Evolutionary conservation across 306 rosid species (phyloP), one percentile per base, ranked within the genome.

Genomic region (Ochetophila trinervis): DNA sequence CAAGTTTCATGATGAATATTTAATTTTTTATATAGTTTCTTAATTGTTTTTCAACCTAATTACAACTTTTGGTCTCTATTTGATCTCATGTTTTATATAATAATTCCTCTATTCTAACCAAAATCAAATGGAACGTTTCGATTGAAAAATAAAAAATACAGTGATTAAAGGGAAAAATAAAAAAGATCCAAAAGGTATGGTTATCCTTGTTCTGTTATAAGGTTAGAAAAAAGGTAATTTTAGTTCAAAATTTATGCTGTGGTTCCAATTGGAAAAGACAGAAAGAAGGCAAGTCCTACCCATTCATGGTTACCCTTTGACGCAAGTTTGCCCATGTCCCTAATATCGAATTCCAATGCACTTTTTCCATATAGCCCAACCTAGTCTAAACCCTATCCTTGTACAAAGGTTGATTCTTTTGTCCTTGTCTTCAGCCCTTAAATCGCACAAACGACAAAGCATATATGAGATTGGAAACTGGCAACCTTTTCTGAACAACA

Each of bases 391-490:
- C n/a, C 55, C 30, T 34, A 60, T 16, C 20, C 2, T 7, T 13
- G 70, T 54, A 60, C 47, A 23, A 34, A 47, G 24, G 16, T n/a
- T 1, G 48, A 48, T 75, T 0, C 40, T 34, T 35, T 59, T 71
- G 57, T 61, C 53, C n/a, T 13, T 36, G 13, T 60, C 53, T 27
- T 18, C 57, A 48, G 57, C 55, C 73, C 65, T 15, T 4, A 35
- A 53, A 66, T 60, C 14, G 35, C 18, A 36, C 22, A 34, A 45
- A 52, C 37, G 58, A 72, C 73, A 67, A 67, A 61, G 15, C 63
- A 67, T 56, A 35, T 8, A 56, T 57, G 61, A 16, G 13, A 30
- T 24, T 49, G 9, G 58, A 56, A 54, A 66, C 61, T n/a, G 18
- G 57, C 27, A n/a, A 14, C 27, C 62, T 53, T 27, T 77, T 60